A percentile compares a stretch with the other conserved stretches of the same genome.
Evolutionary conservation across 1,284 basidiomycete species (phyloP).

Genomic region (Boletellus deceptivus): DNA sequence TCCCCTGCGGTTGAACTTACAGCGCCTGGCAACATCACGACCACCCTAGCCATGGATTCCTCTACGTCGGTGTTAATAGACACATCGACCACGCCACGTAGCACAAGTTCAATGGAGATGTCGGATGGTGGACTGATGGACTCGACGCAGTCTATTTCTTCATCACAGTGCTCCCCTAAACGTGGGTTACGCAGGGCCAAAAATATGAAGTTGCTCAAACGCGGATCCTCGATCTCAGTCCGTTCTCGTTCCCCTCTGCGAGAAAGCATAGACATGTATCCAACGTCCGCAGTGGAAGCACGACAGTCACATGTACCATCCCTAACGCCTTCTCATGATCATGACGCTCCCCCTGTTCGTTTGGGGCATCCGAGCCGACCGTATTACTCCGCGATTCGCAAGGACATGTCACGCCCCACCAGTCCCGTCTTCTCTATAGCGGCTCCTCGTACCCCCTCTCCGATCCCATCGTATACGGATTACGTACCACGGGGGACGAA

Average conservation of each 20-base stretch:
- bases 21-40: slow-evolving; percentile 2
- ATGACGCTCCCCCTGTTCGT: slow-evolving; percentile 35
- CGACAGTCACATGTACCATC: slow-evolving; percentile 21
- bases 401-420: slow-evolving; percentile 48
- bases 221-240: slow-evolving; percentile 41
- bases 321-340: slow-evolving; percentile 21
- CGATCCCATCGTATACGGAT: slow-evolving; percentile 25
- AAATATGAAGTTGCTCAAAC: slow-evolving; percentile 35
- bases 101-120: slow-evolving; percentile 17
- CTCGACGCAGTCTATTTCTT: slow-evolving; percentile 23
- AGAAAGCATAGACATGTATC: slow-evolving; percentile 18
- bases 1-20: slow-evolving; percentile 6
- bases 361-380: slow-evolving; percentile 56
- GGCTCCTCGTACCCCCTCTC: slow-evolving; percentile 25
- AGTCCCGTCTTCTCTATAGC: slow-evolving; percentile 30
- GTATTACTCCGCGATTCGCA: slow-evolving; percentile 62
- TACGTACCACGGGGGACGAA: slow-evolving; percentile 30
- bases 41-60: slow-evolving; percentile 16
- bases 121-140: slow-evolving; percentile 15
- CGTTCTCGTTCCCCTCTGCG: slow-evolving; percentile 33
- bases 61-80: slow-evolving; percentile 25
- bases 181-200: slow-evolving; percentile 42
- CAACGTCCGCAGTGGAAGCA: slow-evolving; percentile 18
- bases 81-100: slow-evolving; percentile 20
- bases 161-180: slow-evolving; percentile 27